Conservation (phyloP, 352 stramenopile genomes). For the Phytophthora fragariae region DNA sequence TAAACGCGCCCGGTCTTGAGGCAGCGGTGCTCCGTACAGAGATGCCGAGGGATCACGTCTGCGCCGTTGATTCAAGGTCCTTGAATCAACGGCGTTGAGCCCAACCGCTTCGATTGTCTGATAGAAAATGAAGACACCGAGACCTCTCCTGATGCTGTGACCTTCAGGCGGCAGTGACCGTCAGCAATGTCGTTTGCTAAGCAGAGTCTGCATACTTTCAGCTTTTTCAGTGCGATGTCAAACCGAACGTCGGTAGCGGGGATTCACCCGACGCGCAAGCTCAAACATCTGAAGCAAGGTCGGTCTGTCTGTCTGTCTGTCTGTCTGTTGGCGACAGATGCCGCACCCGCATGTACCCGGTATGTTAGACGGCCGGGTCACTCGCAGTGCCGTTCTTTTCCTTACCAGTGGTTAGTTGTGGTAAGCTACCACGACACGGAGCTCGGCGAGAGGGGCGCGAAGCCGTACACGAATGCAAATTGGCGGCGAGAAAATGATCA, state of each 20-base stretch:
- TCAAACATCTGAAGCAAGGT: slow-evolving; percentile 1
- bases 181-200: background rate
- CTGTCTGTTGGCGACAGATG: slow-evolving; percentile 19
- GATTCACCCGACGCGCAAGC: slow-evolving; percentile 38
- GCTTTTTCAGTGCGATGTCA: slow-evolving; percentile 20
- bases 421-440: background rate
- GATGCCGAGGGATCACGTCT: background rate
- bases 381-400: background rate
- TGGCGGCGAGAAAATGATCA: background rate
- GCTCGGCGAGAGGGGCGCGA: no score
- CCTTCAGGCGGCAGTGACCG: background rate
- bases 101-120: slow-evolving; percentile 20
- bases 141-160: slow-evolving; percentile 22
- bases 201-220: slow-evolving; percentile 5
- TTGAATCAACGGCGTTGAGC: background rate
- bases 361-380: slow-evolving; percentile 17
- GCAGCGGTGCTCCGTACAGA: background rate
- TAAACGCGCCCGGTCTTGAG: slow-evolving; percentile 27
- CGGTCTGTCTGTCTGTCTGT: background rate
- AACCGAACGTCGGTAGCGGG: slow-evolving; percentile 21
- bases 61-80: background rate
- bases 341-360: slow-evolving; percentile 13
- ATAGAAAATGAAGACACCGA: slow-evolving; percentile 31
- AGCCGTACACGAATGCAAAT: no score
- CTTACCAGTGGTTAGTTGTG: background rate